Conservation (phyloP, 1,139 yeast genomes). For the Taphrina betulina region DNA sequence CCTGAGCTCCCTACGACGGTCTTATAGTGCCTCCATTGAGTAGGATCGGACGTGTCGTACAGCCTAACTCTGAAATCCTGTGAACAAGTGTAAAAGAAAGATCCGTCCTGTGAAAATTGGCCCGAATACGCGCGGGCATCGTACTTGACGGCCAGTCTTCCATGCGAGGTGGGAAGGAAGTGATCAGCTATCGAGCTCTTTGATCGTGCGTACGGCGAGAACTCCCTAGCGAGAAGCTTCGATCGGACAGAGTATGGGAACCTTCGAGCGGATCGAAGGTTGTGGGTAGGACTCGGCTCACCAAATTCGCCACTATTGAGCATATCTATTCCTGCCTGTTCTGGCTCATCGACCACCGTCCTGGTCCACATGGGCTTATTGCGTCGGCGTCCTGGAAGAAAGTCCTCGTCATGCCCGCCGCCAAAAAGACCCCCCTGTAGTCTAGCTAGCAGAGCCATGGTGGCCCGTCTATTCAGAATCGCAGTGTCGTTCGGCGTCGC, state of each 20-base stretch:
- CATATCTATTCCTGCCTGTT: slow-evolving; percentile 35
- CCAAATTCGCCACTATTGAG: slow-evolving; percentile 38
- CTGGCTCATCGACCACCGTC: slow-evolving; percentile 17
- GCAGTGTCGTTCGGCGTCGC: too few relatives aligned
- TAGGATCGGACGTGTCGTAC: slow-evolving; percentile 40
- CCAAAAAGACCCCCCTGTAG: slow-evolving; percentile 13
- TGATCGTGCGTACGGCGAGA: slow-evolving; percentile 29
- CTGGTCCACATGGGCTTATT: slow-evolving; percentile 6
- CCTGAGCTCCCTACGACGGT: slow-evolving; percentile 38
- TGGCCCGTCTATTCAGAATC: slow-evolving; percentile 16
- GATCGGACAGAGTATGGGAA: slow-evolving; percentile 35
- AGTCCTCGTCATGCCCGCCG: slow-evolving; percentile 28
- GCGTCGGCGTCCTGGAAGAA: slow-evolving; percentile 5
- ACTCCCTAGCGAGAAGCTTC: slow-evolving; percentile 35
- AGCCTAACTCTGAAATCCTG: slow-evolving; percentile 42
- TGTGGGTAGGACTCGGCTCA: not conserved
- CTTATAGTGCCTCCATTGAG: slow-evolving; percentile 36
- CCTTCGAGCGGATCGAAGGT: slow-evolving; percentile 33
- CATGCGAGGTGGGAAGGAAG: slow-evolving; percentile 36
- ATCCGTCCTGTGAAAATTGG: slow-evolving; percentile 42
- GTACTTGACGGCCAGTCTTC: slow-evolving; percentile 34
- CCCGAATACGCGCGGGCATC: slow-evolving; percentile 42
- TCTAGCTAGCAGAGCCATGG: slow-evolving; percentile 31
- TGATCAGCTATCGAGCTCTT: slow-evolving; percentile 32
- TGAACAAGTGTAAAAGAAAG: slow-evolving; percentile 40